Conservation (phyloP, 2,329 filamentous ascomycete genomes). For the Coniochaeta prunicola region DNA sequence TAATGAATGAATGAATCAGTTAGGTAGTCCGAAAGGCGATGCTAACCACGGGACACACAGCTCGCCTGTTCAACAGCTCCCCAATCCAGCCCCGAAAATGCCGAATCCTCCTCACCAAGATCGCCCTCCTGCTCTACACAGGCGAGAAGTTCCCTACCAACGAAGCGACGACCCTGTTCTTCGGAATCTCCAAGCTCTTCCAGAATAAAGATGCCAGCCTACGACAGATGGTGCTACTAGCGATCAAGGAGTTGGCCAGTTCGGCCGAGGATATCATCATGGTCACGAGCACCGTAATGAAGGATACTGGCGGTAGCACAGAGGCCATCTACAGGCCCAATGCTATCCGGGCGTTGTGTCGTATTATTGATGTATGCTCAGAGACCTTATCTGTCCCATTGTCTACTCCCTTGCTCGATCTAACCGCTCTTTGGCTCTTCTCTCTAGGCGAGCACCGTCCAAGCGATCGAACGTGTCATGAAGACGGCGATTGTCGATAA, state of each 20-base stretch:
- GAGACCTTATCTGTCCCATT: background rate
- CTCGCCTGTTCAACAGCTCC: slow-evolving; percentile 94
- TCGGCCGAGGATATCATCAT: slow-evolving; percentile 99
- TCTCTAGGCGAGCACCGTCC: slow-evolving; percentile 77
- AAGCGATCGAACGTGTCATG: slow-evolving; percentile 96
- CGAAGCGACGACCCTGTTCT: slow-evolving; percentile 97
- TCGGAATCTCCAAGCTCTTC: slow-evolving; percentile 98
- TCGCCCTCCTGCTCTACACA: slow-evolving; percentile 90
- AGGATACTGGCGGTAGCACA: slow-evolving; percentile 92
- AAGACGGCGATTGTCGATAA: slow-evolving; percentile 99
- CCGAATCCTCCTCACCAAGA: slow-evolving; percentile 94
- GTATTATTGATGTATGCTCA: slow-evolving; percentile 78
- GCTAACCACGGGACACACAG: slow-evolving; percentile 38
- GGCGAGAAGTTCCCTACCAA: slow-evolving; percentile 95
- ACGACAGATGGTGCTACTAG: slow-evolving; percentile 96
- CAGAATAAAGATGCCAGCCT: slow-evolving; percentile 98
- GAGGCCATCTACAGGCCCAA: slow-evolving; percentile 93
- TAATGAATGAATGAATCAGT: background rate
- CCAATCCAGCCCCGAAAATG: slow-evolving; percentile 96
- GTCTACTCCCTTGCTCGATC: background rate
- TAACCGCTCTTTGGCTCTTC: background rate
- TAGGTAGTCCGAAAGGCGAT: slow-evolving; percentile 1
- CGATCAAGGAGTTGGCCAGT: slow-evolving; percentile 94
- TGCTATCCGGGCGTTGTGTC: slow-evolving; percentile 88
- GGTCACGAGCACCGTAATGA: slow-evolving; percentile 99